Evolutionary conservation across 257 asterid genomes (phyloP).

Genomic region (Ilex aquifolium): DNA sequence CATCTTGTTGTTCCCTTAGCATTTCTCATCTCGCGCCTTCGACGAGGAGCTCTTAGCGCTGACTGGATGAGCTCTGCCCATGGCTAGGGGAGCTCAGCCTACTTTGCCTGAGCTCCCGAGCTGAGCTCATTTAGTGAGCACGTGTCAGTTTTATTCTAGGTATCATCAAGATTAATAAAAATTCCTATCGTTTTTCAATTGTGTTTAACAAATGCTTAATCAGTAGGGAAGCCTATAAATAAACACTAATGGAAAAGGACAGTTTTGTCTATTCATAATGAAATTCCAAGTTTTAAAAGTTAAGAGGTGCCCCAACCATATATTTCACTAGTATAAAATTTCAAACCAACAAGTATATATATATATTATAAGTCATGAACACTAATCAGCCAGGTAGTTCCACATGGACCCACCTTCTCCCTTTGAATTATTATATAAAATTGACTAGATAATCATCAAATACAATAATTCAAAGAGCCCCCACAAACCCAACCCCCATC

Average conservation of each 20-base stretch:
- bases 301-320: conserved; percentile 26
- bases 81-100: no score
- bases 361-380: conserved; percentile 1
- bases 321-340: conserved; percentile 12
- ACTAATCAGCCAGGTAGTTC: conserved; percentile 31
- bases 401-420: conserved; percentile 40
- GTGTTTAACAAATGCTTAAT: no score
- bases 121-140: no score
- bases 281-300: background rate
- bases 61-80: no score
- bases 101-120: no score
- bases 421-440: conserved; percentile 5
- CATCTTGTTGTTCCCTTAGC: no score
- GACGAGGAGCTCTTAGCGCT: no score
- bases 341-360: background rate
- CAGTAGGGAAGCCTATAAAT: no score
- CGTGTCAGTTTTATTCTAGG: no score
- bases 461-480: conserved; percentile 15
- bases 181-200: no score
- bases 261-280: conserved; percentile 18
- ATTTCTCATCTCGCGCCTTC: no score
- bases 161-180: no score
- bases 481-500: conserved; percentile 29
- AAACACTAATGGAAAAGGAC: conserved; percentile 16
- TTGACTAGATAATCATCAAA: conserved; percentile 26